Base-by-base conservation (phyloP, 257 asterid species). In the Forsythia viridissima region DNA sequence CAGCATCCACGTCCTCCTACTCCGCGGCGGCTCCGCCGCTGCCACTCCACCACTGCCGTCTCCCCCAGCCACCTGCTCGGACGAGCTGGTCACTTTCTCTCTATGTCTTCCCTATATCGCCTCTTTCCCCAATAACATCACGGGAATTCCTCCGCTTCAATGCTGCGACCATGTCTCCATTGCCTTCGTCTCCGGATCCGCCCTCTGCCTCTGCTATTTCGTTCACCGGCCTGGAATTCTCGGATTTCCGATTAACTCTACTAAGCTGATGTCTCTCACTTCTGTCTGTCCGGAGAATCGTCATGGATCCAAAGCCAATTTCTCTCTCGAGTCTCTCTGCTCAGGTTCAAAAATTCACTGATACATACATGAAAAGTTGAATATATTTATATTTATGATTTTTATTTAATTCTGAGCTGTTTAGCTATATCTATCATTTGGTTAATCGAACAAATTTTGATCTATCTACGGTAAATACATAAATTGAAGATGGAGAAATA, bases 151-250 rank as follows among this genome's bases (percentile, higher is more conserved):
- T 24, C 80, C 93, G 38, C 81, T 82, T 42, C 86, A 87, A 76
- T 94, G 98, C 82, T 94, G 98, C 80, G 78, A 85, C 34, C 87
- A 79, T 63, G 79, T 92, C 20, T 81, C 88, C 51, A 66, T 84
- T 36, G 87, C 91, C 0, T 83, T 85, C 80, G 4, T 34, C 34
- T 76, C 87, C 69, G 85, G 88, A 69, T 77, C 85, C 71, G 89
- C 89, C 16, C 55, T 91, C 78, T 94, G 98, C 70, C 76, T 92
- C 71, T 93, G 98, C 82, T 86, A 92, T 89, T 79, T 94, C 51
- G 65, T 91, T 43, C 89, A 44, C 30, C 82, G 85, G 74, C 97
- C 97, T 38, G 76, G 77, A 43, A 81, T 90, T 43, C 86, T 94
- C 69, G 97, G 97, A 38, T 92, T 92, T 80, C 96, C 97, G 20